Base-by-base conservation (phyloP, 768 basidiomycete species). In the Naganishia randhawae region DNA sequence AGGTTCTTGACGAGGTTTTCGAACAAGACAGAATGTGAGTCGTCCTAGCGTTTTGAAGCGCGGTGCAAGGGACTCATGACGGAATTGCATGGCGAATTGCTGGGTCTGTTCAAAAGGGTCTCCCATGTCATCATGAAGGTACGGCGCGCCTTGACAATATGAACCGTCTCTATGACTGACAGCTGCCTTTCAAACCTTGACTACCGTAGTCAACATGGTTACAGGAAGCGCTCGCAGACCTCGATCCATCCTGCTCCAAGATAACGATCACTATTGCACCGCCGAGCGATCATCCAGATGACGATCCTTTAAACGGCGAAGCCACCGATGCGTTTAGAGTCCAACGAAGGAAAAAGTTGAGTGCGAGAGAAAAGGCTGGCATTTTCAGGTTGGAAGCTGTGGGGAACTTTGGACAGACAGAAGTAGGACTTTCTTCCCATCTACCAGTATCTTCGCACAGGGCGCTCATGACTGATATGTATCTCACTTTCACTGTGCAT, bases 91-190 rank as follows among this genome's bases (percentile, higher is more conserved):
- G n/a, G n/a, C n/a, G n/a, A n/a, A n/a, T n/a, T n/a, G 11, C 67
- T 50, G 14, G 0, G 39, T 33, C 31, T 67, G 1, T n/a, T 19
- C 17, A 29, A 7, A 48, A 90, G 91, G 65, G 83, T 87, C 5
- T 82, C 91, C 32, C 89, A 88, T 79, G 87, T 92, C 45, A 93
- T 94, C 72, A 85, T 96, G 75, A 92, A 92, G 83, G 89, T 88
- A 13, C 39, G 52, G 11, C 45, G 9, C 5, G 14, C 32, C 25
- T n/a, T 3, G 4, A 6, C 48, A 13, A 50, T 50, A 1, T 29
- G 6, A 32, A 11, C 11, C 22, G n/a, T 22, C 1, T 11, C 17
- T 1, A 22, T 19, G 11, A 39, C 17, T 29, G 16, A 50, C 22
- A 27, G 6, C 7, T 14, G 17, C 17, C 27, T 22, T 45, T 7